Evolutionary conservation across 441 rosid genomes (phyloP), one percentile per base, ranked within the genome.

Genomic region (Gossypium trilobum): DNA sequence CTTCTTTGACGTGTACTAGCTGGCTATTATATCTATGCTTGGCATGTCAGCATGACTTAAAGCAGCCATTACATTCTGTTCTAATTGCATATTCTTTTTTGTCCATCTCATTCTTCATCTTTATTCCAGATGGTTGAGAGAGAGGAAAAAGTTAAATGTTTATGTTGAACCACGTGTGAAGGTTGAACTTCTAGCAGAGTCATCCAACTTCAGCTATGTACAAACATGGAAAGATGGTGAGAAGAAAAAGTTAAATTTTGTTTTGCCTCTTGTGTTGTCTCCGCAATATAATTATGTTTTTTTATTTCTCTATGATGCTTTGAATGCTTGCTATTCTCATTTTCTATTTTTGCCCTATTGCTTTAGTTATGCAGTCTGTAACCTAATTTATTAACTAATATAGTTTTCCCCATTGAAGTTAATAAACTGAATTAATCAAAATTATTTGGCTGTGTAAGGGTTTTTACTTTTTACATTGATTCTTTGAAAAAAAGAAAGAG

Each of bases 201-300:
- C 98, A 66, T 84, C 91, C 57, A 82, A 80, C 78, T 95, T 91
- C 81, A 74, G 67, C 79, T 93, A 88, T 60, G 85, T 90, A 48
- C 86, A 89, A 77, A 91, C 98, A 16, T 95, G 99, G 99, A 84
- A 89, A 78, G 93, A 91, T 79, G 98, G 99, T 95, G 77, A 83
- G 85, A 73, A 62, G 62, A 16, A 55, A 55, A 55, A 55, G 4
- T 52, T 17, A 17, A 52, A 17, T 6, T 19, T 55, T 54, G 13
- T 54, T 54, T 54, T 19, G 13, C 59, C 59, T 8, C 13, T 19
- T 2, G 11, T 54, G 4, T 3, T 54, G 58, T 54, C 11, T 2
- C 27, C 9, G 23, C 59, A 0, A 20, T 19, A 20, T 19, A 8
- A 54, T 19, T 54, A 19, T 50, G 17, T 23, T 50, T 50, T 50